These are phyloP conservation scores for Diaporthe nobilis DNA, from an alignment of 2,329 filamentous ascomycete species.

Conservation along the genomic window DNA sequence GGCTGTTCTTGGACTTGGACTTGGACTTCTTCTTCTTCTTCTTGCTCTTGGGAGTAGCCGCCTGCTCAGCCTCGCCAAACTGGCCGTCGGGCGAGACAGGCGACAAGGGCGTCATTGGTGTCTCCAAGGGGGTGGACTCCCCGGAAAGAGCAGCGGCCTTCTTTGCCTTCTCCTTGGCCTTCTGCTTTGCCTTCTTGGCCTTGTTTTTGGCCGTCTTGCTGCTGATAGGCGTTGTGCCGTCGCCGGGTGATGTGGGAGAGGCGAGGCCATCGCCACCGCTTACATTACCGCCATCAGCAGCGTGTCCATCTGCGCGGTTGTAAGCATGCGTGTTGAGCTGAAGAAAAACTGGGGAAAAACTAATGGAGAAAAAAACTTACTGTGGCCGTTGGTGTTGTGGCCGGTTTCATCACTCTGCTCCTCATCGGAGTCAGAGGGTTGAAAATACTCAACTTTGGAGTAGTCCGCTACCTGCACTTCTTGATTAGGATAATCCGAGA, in stretches of 20 bases:
- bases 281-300: constrained; percentile 22
- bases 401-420: constrained; percentile 50
- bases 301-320: constrained; percentile 14
- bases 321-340: neutral
- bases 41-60: constrained; percentile 40
- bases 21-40: constrained; percentile 42
- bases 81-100: constrained; percentile 24
- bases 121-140: constrained; percentile 25
- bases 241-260: constrained; percentile 35
- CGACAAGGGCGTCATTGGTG: constrained; percentile 36
- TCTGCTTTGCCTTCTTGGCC: constrained; percentile 43
- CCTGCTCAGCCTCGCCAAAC: constrained; percentile 29
- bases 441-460: constrained; percentile 58
- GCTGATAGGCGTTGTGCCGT: constrained; percentile 34
- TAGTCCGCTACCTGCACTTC: constrained; percentile 57
- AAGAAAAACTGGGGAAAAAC: neutral
- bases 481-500: constrained; percentile 56
- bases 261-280: constrained; percentile 39
- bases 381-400: constrained; percentile 36
- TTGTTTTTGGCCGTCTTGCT: constrained; percentile 44
- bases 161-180: constrained; percentile 43
- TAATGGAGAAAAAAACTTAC: constrained; percentile 16
- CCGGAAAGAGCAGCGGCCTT: constrained; percentile 36
- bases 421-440: constrained; percentile 57
- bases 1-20: constrained; percentile 38